Conservation (phyloP, 345 rosid species). For the Lepidium didymum region DNA sequence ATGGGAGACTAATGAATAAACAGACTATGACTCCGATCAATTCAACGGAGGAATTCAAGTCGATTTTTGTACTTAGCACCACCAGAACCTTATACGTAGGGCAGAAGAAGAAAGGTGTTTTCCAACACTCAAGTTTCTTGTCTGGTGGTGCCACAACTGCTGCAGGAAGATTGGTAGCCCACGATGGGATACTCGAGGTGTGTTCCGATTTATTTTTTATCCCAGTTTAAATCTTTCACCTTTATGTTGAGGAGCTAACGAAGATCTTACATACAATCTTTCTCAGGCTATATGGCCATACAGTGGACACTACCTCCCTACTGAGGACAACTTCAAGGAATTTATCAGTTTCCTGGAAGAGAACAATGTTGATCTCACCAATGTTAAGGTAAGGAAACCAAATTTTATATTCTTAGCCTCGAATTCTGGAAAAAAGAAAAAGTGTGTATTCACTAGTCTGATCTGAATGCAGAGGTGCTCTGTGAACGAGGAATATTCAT, state of each 20-base stretch:
- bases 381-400: conserved; percentile 43
- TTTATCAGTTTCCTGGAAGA: conserved; percentile 52
- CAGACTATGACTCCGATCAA: conserved; percentile 33
- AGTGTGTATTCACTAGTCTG: neutral
- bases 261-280: neutral
- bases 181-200: conserved; percentile 52
- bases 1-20: conserved; percentile 45
- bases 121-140: conserved; percentile 63
- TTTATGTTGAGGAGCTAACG: neutral
- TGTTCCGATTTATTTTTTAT: neutral
- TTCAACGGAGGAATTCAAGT: conserved; percentile 45
- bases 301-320: conserved; percentile 66
- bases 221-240: neutral
- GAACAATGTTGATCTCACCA: conserved; percentile 45
- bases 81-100: conserved; percentile 54
- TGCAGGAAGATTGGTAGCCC: conserved; percentile 56
- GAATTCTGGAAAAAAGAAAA: neutral
- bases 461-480: conserved; percentile 39
- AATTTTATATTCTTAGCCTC: neutral
- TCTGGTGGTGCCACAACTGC: conserved; percentile 66
- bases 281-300: conserved; percentile 60
- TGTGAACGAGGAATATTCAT: conserved; percentile 43
- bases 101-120: conserved; percentile 54
- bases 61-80: conserved; percentile 69
- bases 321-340: conserved; percentile 56